Evolutionary conservation across 768 basidiomycete genomes (phyloP).

Genomic region (Mycena filopes): DNA sequence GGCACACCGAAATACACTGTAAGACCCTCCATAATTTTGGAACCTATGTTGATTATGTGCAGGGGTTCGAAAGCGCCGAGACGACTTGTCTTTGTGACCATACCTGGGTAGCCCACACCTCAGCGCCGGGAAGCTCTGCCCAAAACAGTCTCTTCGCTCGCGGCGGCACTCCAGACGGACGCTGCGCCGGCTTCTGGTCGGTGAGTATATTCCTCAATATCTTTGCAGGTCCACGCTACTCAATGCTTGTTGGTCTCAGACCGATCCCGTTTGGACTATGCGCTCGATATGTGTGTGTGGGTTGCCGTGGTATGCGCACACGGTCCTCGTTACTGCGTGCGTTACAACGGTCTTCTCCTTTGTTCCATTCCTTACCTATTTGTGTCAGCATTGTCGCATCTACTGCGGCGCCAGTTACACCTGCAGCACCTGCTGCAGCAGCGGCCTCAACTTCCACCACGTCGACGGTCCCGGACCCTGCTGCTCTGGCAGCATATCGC

Average conservation of each 20-base stretch:
- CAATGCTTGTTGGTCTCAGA: too few relatives aligned
- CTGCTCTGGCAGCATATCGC: neutral
- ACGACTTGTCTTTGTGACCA: neutral
- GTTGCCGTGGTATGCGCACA: neutral
- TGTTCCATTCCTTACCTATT: too few relatives aligned
- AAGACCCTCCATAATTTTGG: neutral
- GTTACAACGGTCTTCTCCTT: neutral
- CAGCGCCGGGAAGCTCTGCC: neutral
- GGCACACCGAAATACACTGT: neutral
- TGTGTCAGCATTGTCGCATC: too few relatives aligned
- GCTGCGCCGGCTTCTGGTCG: neutral
- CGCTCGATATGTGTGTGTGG: neutral
- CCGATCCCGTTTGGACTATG: neutral
- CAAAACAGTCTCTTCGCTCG: neutral
- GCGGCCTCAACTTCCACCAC: neutral
- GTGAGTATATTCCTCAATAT: neutral
- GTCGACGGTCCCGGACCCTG: neutral
- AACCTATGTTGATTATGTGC: neutral
- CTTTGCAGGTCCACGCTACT: neutral
- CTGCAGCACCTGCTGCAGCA: too few relatives aligned
- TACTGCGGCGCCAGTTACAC: too few relatives aligned
- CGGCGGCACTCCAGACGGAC: neutral
- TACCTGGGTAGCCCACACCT: neutral
- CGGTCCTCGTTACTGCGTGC: neutral
- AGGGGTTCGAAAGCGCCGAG: neutral